These are phyloP conservation scores for Aspergillus sclerotioniger DNA, from an alignment of 495 filamentous ascomycete species.

Conservation along the genomic window DNA sequence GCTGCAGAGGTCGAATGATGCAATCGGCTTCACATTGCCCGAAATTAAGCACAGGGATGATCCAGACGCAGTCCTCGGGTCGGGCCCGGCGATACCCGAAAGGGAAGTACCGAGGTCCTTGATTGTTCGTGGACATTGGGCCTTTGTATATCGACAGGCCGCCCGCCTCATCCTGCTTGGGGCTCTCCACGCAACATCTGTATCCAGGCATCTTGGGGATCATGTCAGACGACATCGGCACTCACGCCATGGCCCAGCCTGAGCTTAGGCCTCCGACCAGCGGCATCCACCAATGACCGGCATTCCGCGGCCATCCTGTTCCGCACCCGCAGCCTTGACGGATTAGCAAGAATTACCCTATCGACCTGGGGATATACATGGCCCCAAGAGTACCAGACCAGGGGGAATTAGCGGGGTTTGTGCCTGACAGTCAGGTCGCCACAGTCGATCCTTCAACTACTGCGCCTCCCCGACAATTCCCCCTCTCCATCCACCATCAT, in stretches of 20 bases:
- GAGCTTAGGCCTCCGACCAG: neutral
- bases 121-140: neutral
- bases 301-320: neutral
- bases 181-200: no score
- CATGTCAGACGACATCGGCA: no score
- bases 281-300: neutral
- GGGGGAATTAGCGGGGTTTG: neutral
- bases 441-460: neutral
- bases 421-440: neutral
- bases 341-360: neutral
- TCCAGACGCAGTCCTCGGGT: conserved; percentile 20
- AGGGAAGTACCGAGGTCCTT: conserved; percentile 17
- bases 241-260: neutral
- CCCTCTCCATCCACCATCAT: conserved; percentile 5
- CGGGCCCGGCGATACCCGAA: neutral
- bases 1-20: no score
- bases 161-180: no score
- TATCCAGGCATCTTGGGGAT: no score
- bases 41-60: neutral
- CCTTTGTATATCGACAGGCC: no score
- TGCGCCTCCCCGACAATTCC: neutral
- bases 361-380: neutral
- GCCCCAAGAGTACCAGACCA: neutral
- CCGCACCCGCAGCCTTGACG: neutral
- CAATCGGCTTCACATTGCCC: no score